Percentiles rank a stretch among this genome's conserved stretches.
These are phyloP conservation scores for Plasmodium cynomolgi DNA, from an alignment of 169 alveolate species.

Conservation along the genomic window DNA sequence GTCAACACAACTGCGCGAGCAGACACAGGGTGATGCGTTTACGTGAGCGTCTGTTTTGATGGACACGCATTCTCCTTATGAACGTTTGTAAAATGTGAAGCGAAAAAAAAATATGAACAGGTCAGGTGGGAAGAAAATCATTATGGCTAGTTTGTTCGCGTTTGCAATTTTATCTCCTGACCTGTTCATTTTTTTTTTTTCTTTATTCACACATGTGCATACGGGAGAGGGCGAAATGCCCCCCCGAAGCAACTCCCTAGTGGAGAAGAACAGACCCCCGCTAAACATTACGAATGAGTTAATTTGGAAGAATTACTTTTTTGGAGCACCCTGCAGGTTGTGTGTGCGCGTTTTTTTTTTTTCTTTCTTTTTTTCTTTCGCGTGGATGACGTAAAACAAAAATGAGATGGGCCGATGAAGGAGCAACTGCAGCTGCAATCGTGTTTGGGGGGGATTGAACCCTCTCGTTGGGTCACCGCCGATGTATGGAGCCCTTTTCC, in stretches of 20 bases:
- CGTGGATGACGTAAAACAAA: not conserved
- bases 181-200: not conserved
- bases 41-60: not conserved
- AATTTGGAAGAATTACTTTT: not conserved
- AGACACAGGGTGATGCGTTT: not conserved
- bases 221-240: not conserved
- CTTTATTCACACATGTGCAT: not conserved
- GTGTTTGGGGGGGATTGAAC: not conserved
- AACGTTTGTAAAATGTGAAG: not conserved
- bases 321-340: not conserved
- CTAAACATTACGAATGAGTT: not conserved
- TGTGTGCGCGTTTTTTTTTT: not conserved
- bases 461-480: not conserved
- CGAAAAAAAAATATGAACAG: not conserved
- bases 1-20: not conserved
- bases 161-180: not conserved
- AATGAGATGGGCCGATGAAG: not conserved
- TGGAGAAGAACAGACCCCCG: not conserved
- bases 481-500: not conserved
- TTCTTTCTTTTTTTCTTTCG: not conserved
- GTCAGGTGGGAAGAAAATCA: not conserved
- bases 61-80: not conserved
- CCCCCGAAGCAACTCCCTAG: not conserved
- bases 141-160: conserved; percentile 13
- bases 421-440: not conserved